Evolutionary conservation across 2,329 filamentous ascomycete genomes (phyloP), one percentile per base, ranked within the genome.

Genomic region (Aspergillus calidoustus): DNA sequence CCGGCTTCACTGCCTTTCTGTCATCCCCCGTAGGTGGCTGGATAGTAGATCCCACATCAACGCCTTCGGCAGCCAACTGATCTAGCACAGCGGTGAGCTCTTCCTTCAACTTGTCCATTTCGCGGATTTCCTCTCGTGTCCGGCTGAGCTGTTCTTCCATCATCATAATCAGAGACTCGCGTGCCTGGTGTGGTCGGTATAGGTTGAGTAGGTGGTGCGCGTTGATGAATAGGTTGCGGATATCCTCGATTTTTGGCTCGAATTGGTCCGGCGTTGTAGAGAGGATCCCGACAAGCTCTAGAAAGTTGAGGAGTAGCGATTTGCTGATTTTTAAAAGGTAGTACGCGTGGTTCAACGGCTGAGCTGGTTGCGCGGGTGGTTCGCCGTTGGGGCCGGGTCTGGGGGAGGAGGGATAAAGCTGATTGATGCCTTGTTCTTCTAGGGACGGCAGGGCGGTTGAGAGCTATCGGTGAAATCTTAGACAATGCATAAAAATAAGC

Each of bases 191-290:
- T 9, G 93, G 93, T 34, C 94, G 86, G 78, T 97, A 98, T 76
- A 96, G 89, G 76, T 99, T 99, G 67, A 98, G 87, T 57, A 97
- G 84, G 72, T 96, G 92, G 77, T 97, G 93, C 72, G 96, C 90
- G 76, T 98, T 98, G 76, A 94, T 89, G 65, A 96, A 89, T 30
- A 98, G 80, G 17, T 89, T 93, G 70, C 90, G 85, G 34, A 99
- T 79, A 75, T 98, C 90, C 49, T 87, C 82, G 50, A 94, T 84
- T 74, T 96, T 96, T 47, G 87, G 84, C 28, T 85, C 82, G 55
- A 88, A 90, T 74, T 89, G 81, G 48, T 84, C 82, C 0, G 92
- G 90, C 50, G 89, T 84, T n/a, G 86, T 78, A 9, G 86, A 84
- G 60, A 96, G 81, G 15, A 91, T 81, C 25, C 92, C 92, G 0